Evolutionary conservation across 306 rosid species (phyloP), one percentile per base, ranked within the genome.

Genomic region (Cicer chorassanicum): DNA sequence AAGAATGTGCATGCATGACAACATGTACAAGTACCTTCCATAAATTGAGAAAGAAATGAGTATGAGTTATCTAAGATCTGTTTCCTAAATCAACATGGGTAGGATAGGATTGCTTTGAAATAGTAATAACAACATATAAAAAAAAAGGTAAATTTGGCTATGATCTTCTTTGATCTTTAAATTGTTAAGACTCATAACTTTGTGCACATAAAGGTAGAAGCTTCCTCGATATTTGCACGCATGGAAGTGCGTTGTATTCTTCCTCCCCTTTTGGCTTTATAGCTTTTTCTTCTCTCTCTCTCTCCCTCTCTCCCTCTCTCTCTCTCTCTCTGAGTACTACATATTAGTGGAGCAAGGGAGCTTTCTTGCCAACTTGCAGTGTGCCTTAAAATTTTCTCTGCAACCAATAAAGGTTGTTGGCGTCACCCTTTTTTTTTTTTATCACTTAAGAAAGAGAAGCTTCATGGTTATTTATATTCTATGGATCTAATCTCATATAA

Each of bases 181-280:
- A 81, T 63, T 69, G 15, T 19, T 73, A 72, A 76, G 84, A 82
- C 79, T 61, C 67, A 14, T 68, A 85, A 76, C 91, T 87, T 87
- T 87, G 77, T 34, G 75, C 69, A 55, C 87, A 82, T 89, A 89
- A 88, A 88, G 90, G 83, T 83, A 89, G 98, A 93, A 93, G 97
- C 97, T 91, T 93, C 98, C 97, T 91, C 93, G 98, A 86, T 84
- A 86, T 84, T 63, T 80, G 88, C 81, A 87, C 83, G 86, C 96
- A 83, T 91, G 96, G 94, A 85, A 93, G 98, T 93, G 98, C 98
- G 97, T 88, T 88, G 89, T 86, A 88, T 93, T 93, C 98, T 93
- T 88, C 97, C 96, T 79, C n/a, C 77, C 78, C 88, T 89, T 93
- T 91, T 86, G 96, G 89, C 98, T 93, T 93, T 92, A 90, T 81